Percentiles rank a stretch among this genome's conserved stretches.
phyloP scores from a whole-genome alignment of 129 eudicot species.

The Cynara cardunculus region DNA sequence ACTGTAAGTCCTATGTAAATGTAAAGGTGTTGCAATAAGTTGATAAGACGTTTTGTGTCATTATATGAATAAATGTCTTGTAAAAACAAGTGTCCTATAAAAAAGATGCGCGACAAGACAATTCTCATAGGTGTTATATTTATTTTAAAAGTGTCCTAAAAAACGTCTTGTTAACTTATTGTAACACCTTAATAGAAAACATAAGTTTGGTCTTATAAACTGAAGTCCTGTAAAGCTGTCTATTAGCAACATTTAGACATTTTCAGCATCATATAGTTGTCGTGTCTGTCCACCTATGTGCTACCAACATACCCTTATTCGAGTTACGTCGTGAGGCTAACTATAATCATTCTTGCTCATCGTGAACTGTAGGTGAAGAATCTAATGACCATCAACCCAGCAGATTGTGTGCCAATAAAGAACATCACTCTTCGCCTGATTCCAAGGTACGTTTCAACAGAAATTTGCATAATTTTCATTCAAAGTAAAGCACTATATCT shows the following conservation, averaged over 20 bases:
- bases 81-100: too few species aligned
- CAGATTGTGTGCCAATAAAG: conserved; percentile 43
- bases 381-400: conserved; percentile 45
- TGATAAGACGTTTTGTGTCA: not conserved
- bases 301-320: too few species aligned
- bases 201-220: too few species aligned
- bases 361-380: conserved; percentile 43
- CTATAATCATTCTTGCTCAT: not conserved
- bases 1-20: too few species aligned
- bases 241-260: too few species aligned
- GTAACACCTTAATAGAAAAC: too few species aligned
- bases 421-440: conserved; percentile 43
- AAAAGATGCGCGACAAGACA: too few species aligned
- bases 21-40: not conserved
- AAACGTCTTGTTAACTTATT: not conserved
- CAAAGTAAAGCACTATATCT: not conserved
- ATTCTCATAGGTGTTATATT: too few species aligned
- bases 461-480: not conserved
- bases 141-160: too few species aligned
- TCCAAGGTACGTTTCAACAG: conserved; percentile 37
- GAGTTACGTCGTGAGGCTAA: not conserved
- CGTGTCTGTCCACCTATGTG: too few species aligned
- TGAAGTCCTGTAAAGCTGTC: too few species aligned
- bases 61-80: not conserved
- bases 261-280: too few species aligned